These are phyloP conservation scores for Suhomyces yuchorum DNA, from an alignment of 1,139 yeast genomes.

Conservation along the genomic window DNA sequence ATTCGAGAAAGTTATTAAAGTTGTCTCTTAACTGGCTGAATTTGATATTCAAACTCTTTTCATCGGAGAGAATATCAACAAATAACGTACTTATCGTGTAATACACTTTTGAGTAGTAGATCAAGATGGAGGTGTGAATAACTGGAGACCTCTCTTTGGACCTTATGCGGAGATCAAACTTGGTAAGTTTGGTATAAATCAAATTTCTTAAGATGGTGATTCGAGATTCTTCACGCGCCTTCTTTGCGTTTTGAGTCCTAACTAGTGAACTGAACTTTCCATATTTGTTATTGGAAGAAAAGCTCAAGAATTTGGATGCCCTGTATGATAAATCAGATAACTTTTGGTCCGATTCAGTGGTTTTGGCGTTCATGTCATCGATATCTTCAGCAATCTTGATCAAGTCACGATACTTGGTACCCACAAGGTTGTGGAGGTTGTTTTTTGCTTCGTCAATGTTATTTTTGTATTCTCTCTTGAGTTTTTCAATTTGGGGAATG, in stretches of 20 bases:
- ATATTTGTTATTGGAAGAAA: slow-evolving; percentile 25
- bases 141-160: slow-evolving; percentile 13
- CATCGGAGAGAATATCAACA: slow-evolving; percentile 21
- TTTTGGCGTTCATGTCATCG: slow-evolving; percentile 50
- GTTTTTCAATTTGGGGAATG: slow-evolving; percentile 38
- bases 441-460: slow-evolving; percentile 25
- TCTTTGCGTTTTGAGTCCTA: slow-evolving; percentile 19
- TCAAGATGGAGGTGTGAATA: slow-evolving; percentile 32
- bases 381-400: slow-evolving; percentile 71
- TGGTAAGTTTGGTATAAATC: slow-evolving; percentile 31
- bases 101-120: slow-evolving; percentile 40
- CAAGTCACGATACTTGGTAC: slow-evolving; percentile 66
- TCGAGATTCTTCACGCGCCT: slow-evolving; percentile 18
- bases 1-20: slow-evolving; percentile 28
- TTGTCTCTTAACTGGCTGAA: slow-evolving; percentile 28
- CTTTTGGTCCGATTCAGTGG: slow-evolving; percentile 31
- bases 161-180: slow-evolving; percentile 27
- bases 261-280: slow-evolving; percentile 25
- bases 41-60: slow-evolving; percentile 20
- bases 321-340: slow-evolving; percentile 39
- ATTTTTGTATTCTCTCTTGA: slow-evolving; percentile 32
- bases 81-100: slow-evolving; percentile 34
- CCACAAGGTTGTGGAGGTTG: slow-evolving; percentile 61
- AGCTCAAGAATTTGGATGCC: slow-evolving; percentile 32
- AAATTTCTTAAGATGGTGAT: slow-evolving; percentile 32